Evolutionary conservation across 2,329 filamentous ascomycete genomes (phyloP).

Genomic region (Akanthomyces dipterigenus): DNA sequence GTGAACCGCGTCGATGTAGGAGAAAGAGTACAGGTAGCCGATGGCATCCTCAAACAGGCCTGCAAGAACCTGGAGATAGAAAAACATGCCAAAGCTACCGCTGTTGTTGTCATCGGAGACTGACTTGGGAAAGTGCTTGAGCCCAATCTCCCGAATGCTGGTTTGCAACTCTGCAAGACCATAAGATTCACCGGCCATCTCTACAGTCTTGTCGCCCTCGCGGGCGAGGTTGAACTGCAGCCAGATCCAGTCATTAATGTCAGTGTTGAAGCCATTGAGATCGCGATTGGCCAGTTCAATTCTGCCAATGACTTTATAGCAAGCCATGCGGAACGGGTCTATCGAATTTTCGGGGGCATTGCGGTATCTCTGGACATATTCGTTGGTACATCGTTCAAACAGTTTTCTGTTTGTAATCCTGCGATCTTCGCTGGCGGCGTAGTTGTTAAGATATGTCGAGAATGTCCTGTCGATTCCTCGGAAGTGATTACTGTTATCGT

Average conservation of each 20-base stretch:
- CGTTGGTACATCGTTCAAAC: slow-evolving; percentile 80
- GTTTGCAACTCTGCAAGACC: slow-evolving; percentile 63
- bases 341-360: slow-evolving; percentile 81
- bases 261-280: slow-evolving; percentile 55
- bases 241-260: slow-evolving; percentile 67
- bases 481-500: slow-evolving; percentile 71
- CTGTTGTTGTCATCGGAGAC: slow-evolving; percentile 67
- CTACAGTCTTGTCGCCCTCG: slow-evolving; percentile 56
- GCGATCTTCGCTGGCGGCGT: slow-evolving; percentile 68
- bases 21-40: slow-evolving; percentile 83
- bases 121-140: slow-evolving; percentile 81
- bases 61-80: slow-evolving; percentile 83
- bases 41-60: slow-evolving; percentile 94
- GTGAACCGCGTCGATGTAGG: slow-evolving; percentile 89
- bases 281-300: slow-evolving; percentile 60
- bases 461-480: slow-evolving; percentile 88
- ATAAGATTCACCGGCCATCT: slow-evolving; percentile 60
- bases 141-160: slow-evolving; percentile 81
- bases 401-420: slow-evolving; percentile 66
- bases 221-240: slow-evolving; percentile 63
- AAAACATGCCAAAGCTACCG: slow-evolving; percentile 81
- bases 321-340: slow-evolving; percentile 93
- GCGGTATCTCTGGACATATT: slow-evolving; percentile 78
- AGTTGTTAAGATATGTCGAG: slow-evolving; percentile 77
- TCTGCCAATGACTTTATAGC: slow-evolving; percentile 93